phyloP scores from a whole-genome alignment of 257 asterid species.

The Cordia subcordata region DNA sequence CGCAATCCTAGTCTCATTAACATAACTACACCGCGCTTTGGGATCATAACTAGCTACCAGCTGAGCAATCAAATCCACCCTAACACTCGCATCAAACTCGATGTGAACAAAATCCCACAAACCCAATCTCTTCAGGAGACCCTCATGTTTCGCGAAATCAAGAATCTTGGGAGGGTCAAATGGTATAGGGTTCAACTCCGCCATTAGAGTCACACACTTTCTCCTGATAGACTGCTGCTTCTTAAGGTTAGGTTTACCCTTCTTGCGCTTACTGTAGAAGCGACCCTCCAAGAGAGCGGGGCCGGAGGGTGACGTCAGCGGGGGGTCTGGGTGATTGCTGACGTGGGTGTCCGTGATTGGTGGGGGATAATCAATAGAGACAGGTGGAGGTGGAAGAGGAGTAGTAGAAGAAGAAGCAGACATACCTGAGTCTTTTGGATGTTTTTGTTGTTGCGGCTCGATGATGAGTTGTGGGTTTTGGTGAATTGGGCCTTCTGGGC shows the following conservation, averaged over 20 bases:
- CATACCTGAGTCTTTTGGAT: conserved; percentile 20
- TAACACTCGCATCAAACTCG: conserved; percentile 49
- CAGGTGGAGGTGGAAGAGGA: conserved; percentile 3
- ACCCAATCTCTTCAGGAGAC: conserved; percentile 45
- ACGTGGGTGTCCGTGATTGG: neutral
- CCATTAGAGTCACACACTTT: conserved; percentile 37
- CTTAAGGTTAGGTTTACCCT: conserved; percentile 39
- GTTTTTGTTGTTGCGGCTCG: conserved; percentile 9
- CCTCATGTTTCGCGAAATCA: no score
- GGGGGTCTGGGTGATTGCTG: neutral
- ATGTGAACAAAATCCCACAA: conserved; percentile 78
- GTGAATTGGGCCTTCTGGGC: conserved; percentile 19
- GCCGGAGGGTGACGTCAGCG: conserved; percentile 26
- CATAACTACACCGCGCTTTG: conserved; percentile 41
- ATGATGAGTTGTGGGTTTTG: conserved; percentile 9
- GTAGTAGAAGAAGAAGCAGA: conserved; percentile 3
- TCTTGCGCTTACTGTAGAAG: conserved; percentile 39
- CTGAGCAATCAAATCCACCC: conserved; percentile 67
- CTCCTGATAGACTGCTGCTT: conserved; percentile 49
- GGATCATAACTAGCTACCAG: conserved; percentile 57
- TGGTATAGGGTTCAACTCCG: conserved; percentile 60
- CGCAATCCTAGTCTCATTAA: conserved; percentile 31
- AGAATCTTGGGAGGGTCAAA: no score
- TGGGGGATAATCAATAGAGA: neutral
- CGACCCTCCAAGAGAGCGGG: conserved; percentile 12